phyloP scores from a whole-genome alignment of 768 basidiomycete species.

The Auricularia heimuer region DNA sequence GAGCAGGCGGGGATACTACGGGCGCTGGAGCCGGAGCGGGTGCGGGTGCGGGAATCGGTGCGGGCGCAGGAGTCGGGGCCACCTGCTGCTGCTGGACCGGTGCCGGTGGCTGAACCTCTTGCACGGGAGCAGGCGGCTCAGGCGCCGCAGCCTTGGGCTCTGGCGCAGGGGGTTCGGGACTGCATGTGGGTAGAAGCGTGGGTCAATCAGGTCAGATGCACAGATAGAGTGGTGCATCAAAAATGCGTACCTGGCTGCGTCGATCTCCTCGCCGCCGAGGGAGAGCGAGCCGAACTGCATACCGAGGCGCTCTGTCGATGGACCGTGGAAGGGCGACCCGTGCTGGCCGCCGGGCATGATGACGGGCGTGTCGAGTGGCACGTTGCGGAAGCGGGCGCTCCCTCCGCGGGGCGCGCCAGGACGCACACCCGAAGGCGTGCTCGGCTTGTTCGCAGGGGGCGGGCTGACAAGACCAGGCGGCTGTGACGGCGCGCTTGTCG shows the following conservation, averaged over 20 bases:
- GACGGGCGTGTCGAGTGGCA: slow-evolving; percentile 59
- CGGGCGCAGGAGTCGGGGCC: background rate
- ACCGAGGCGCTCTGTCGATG: slow-evolving; percentile 62
- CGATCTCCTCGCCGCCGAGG: slow-evolving; percentile 55
- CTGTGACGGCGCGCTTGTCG: slow-evolving; percentile 19
- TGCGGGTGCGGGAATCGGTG: slow-evolving; percentile 1
- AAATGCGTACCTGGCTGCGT: slow-evolving; percentile 36
- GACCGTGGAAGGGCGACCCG: slow-evolving; percentile 40
- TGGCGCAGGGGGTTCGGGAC: slow-evolving; percentile 10
- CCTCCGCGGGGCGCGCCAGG: slow-evolving; percentile 43
- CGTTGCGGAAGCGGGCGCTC: slow-evolving; percentile 53
- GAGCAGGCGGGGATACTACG: background rate
- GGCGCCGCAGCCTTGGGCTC: slow-evolving; percentile 8
- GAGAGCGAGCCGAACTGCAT: slow-evolving; percentile 87
- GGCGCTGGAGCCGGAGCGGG: background rate
- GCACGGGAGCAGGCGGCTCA: slow-evolving; percentile 11
- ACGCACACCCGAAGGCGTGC: slow-evolving; percentile 24
- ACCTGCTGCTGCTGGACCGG: background rate
- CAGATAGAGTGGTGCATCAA: background rate
- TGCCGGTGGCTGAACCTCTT: background rate
- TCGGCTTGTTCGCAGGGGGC: slow-evolving; percentile 23
- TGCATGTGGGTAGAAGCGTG: slow-evolving; percentile 9
- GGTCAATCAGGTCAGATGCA: slow-evolving; percentile 20
- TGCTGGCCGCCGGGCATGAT: slow-evolving; percentile 51
- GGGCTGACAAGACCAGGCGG: slow-evolving; percentile 23